These are phyloP conservation scores for Fusarium cicatricum DNA, from an alignment of 2,329 filamentous ascomycete species.

Conservation along the genomic window DNA sequence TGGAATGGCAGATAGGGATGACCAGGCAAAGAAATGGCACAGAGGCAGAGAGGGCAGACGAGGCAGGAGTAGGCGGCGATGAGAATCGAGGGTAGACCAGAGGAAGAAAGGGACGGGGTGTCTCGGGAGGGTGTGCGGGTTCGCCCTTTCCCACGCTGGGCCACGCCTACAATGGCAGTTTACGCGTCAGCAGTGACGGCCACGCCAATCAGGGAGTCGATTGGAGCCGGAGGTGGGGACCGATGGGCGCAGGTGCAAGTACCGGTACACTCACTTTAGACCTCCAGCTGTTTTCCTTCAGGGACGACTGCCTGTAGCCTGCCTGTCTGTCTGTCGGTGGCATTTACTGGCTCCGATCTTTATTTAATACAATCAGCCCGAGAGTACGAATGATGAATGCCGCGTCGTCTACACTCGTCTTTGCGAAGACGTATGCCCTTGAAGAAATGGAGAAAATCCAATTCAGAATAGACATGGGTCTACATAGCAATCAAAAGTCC, in stretches of 20 bases:
- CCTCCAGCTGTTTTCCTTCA: constrained; percentile 10
- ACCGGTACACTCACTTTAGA: constrained; percentile 38
- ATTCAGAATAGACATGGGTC: constrained; percentile 13
- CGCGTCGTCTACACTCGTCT: constrained; percentile 8
- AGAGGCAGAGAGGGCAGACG: constrained; percentile 21
- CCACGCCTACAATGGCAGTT: constrained; percentile 45
- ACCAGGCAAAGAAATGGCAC: constrained; percentile 34
- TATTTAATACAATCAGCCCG: constrained; percentile 30
- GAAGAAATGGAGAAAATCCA: neutral
- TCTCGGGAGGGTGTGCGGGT: constrained; percentile 45
- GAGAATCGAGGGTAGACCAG: constrained; percentile 44
- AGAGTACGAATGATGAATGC: constrained; percentile 16
- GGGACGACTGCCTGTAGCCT: neutral
- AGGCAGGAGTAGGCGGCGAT: constrained; percentile 38
- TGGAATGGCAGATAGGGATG: no score
- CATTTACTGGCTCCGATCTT: constrained; percentile 14
- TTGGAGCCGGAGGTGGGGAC: constrained; percentile 31
- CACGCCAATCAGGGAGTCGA: constrained; percentile 42
- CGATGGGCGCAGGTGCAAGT: constrained; percentile 40
- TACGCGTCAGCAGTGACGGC: constrained; percentile 49
- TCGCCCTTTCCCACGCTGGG: constrained; percentile 39
- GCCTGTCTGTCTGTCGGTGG: neutral
- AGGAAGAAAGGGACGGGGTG: constrained; percentile 47
- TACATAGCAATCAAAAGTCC: constrained; percentile 16
- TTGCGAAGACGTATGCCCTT: constrained; percentile 8